Percentiles rank a stretch among this genome's conserved stretches.
Conservation (phyloP, 495 filamentous ascomycete species). For the Penicillium argentinense region DNA sequence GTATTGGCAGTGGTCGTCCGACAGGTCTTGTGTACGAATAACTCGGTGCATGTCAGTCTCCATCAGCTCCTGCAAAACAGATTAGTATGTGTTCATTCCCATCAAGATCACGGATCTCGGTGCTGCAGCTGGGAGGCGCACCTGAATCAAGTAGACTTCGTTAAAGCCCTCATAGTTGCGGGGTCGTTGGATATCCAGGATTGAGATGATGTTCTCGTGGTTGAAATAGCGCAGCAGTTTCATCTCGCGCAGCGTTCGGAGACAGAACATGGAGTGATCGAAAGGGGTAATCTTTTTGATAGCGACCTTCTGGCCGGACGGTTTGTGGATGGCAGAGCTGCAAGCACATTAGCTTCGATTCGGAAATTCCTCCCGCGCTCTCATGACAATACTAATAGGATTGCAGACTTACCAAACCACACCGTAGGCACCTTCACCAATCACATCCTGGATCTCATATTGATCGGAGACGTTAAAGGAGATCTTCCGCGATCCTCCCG, state of each 20-base stretch:
- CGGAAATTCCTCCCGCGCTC: not conserved
- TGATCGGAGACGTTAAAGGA: conserved; percentile 99
- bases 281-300: conserved; percentile 99
- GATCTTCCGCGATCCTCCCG: conserved; percentile 83
- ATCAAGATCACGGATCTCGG: too few relatives aligned
- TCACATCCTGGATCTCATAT: conserved; percentile 99
- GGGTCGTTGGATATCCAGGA: conserved; percentile 98
- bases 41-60: conserved; percentile 99
- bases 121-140: conserved; percentile 40
- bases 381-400: too few relatives aligned
- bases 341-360: conserved; percentile 20
- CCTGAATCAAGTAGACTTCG: conserved; percentile 98
- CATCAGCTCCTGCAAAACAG: conserved; percentile 79
- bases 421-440: conserved; percentile 97
- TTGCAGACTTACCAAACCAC: conserved; percentile 82
- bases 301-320: conserved; percentile 96
- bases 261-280: conserved; percentile 98
- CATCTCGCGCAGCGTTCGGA: conserved; percentile 97
- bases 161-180: conserved; percentile 94
- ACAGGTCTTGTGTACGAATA: conserved; percentile 97
- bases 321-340: conserved; percentile 97
- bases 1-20: conserved; percentile 99
- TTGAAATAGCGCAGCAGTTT: conserved; percentile 99
- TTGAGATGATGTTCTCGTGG: conserved; percentile 99
- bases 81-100: too few relatives aligned